These are phyloP conservation scores for Hyaloscypha variabilis DNA, from an alignment of 495 filamentous ascomycete genomes.

Conservation along the genomic window DNA sequence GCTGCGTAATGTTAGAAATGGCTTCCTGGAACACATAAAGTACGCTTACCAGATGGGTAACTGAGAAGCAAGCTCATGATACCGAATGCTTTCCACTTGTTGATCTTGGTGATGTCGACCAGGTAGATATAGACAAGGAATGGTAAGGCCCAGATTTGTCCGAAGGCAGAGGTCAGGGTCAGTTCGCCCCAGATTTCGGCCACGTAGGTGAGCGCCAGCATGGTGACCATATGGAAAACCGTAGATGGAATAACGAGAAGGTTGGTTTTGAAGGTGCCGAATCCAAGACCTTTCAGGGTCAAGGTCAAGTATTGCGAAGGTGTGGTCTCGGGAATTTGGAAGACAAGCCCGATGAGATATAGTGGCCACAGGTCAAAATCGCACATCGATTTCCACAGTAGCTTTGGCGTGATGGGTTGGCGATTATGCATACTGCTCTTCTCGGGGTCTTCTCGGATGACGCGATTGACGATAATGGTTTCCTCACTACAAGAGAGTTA, in stretches of 20 bases:
- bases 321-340: constrained; percentile 58
- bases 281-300: constrained; percentile 61
- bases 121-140: constrained; percentile 59
- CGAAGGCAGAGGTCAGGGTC: constrained; percentile 46
- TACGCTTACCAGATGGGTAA: constrained; percentile 56
- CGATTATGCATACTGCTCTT: constrained; percentile 66
- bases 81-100: constrained; percentile 55
- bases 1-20: constrained; percentile 25
- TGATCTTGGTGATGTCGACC: constrained; percentile 50
- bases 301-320: constrained; percentile 64
- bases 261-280: constrained; percentile 70
- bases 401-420: constrained; percentile 60
- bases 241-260: constrained; percentile 69
- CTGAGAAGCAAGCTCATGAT: constrained; percentile 60
- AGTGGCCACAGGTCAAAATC: constrained; percentile 78
- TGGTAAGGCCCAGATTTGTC: constrained; percentile 59
- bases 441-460: constrained; percentile 72
- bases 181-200: constrained; percentile 53
- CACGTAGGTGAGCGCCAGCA: constrained; percentile 11
- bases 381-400: constrained; percentile 60
- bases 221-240: constrained; percentile 47
- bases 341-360: constrained; percentile 64
- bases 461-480: constrained; percentile 74
- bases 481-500: constrained; percentile 54
- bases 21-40: constrained; percentile 2